Percentiles rank a stretch among this genome's conserved stretches.
These are phyloP conservation scores for Apiotrichum domesticum DNA, from an alignment of 1,284 basidiomycete genomes.

Conservation along the genomic window DNA sequence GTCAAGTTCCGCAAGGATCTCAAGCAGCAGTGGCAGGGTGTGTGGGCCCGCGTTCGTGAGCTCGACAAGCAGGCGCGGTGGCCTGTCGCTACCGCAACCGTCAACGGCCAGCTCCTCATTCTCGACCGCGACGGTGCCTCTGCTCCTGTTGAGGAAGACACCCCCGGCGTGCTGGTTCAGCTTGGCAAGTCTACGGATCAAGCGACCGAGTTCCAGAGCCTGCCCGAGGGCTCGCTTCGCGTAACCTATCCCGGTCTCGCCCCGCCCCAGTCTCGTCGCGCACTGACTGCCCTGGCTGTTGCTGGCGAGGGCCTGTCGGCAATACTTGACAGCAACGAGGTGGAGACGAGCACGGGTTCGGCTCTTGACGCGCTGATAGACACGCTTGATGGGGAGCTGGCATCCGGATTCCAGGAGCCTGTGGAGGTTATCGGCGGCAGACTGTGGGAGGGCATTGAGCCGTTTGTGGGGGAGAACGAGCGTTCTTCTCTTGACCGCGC, in stretches of 20 bases:
- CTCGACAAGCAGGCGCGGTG: slow-evolving; percentile 76
- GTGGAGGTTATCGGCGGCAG: slow-evolving; percentile 19
- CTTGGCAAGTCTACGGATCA: slow-evolving; percentile 19
- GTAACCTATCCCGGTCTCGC: slow-evolving; percentile 25
- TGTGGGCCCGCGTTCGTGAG: slow-evolving; percentile 79
- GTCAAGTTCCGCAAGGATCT: slow-evolving; percentile 73
- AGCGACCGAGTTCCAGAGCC: slow-evolving; percentile 18
- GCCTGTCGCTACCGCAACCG: slow-evolving; percentile 53
- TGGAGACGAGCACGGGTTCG: slow-evolving; percentile 17
- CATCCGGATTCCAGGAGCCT: slow-evolving; percentile 16
- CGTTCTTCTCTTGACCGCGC: slow-evolving; percentile 14
- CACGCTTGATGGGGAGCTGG: slow-evolving; percentile 16
- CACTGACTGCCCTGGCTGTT: slow-evolving; percentile 25
- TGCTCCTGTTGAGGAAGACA: slow-evolving; percentile 59
- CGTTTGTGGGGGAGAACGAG: slow-evolving; percentile 24
- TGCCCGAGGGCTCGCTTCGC: slow-evolving; percentile 26
- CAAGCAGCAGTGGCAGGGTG: slow-evolving; percentile 87
- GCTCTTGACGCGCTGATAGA: slow-evolving; percentile 31
- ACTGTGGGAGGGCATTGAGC: slow-evolving; percentile 31
- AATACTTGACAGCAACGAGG: slow-evolving; percentile 21
- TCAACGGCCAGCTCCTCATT: slow-evolving; percentile 51
- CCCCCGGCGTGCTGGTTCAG: slow-evolving; percentile 54
- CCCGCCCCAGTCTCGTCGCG: slow-evolving; percentile 21
- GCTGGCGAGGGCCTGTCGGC: slow-evolving; percentile 23
- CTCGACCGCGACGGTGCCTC: slow-evolving; percentile 72